Evolutionary conservation across 495 filamentous ascomycete species (phyloP).

Genomic region (Penicillium egyptiacum): DNA sequence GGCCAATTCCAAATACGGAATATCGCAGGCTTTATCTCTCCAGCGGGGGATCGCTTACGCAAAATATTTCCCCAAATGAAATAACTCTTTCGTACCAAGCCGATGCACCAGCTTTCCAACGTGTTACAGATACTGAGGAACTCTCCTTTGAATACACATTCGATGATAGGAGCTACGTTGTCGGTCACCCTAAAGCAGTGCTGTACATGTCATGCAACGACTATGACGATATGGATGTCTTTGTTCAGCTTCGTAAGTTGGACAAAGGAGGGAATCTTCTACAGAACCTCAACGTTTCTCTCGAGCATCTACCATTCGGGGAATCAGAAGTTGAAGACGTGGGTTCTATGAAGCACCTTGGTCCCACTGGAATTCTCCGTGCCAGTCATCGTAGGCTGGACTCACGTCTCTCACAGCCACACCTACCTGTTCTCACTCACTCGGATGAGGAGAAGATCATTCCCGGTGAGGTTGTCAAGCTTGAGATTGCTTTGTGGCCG

Average conservation of each 20-base stretch:
- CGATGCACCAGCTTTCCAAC: background rate
- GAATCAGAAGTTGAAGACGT: too few relatives aligned
- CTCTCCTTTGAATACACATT: background rate
- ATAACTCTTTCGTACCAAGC: background rate
- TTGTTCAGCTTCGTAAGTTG: conserved; percentile 10
- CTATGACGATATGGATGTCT: conserved; percentile 15
- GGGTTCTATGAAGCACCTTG: conserved; percentile 12
- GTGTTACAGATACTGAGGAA: background rate
- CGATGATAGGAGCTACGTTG: background rate
- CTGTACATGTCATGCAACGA: conserved; percentile 7
- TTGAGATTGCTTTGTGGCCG: conserved; percentile 8
- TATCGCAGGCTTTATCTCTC: too few relatives aligned
- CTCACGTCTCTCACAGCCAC: background rate
- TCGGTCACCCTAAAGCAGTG: background rate
- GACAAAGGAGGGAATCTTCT: background rate
- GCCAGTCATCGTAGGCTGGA: background rate
- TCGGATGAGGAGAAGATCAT: too few relatives aligned
- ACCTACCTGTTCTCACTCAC: too few relatives aligned
- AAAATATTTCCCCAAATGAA: too few relatives aligned
- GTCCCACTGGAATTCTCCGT: conserved; percentile 12
- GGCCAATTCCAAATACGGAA: too few relatives aligned
- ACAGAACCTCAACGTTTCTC: conserved; percentile 8
- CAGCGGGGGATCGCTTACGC: too few relatives aligned
- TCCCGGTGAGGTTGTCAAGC: background rate
- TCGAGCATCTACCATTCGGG: too few relatives aligned